Evolutionary conservation across 495 filamentous ascomycete genomes (phyloP).

Genomic region (Talaromyces stipitatus): DNA sequence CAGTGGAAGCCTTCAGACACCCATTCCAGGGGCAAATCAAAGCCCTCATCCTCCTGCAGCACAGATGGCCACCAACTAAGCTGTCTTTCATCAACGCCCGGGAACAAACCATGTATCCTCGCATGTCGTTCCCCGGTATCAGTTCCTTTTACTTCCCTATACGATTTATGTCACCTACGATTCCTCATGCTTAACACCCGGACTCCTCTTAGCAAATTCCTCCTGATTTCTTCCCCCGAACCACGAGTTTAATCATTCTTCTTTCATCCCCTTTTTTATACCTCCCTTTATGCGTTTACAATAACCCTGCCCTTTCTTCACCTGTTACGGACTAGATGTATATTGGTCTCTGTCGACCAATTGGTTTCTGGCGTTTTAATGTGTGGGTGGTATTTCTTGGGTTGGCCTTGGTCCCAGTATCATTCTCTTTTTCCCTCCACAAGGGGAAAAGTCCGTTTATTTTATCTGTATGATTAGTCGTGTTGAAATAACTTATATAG

Average conservation of each 20-base stretch:
- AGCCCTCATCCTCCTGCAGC: conserved; percentile 38
- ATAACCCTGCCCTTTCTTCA: not conserved
- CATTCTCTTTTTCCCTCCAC: not conserved
- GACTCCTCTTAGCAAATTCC: not conserved
- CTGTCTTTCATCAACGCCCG: not conserved
- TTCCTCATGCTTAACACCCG: not conserved
- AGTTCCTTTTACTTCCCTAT: not conserved
- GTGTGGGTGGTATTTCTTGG: not conserved
- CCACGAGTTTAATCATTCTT: not conserved
- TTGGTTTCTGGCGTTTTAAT: conserved; percentile 2
- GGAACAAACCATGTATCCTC: no score
- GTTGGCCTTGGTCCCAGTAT: not conserved
- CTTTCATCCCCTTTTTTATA: not conserved
- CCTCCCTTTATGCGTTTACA: not conserved
- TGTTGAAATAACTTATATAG: conserved; percentile 1
- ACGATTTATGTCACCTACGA: not conserved
- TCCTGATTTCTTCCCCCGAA: not conserved
- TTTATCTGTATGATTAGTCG: not conserved
- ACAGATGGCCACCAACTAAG: conserved; percentile 29
- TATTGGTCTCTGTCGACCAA: not conserved
- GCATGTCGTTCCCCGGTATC: no score
- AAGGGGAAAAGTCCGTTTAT: not conserved
- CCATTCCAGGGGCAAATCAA: conserved; percentile 30
- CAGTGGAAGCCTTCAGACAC: conserved; percentile 34
- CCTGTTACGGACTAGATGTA: not conserved